A percentile compares a stretch with the other conserved stretches of the same genome.
These are phyloP conservation scores for Skeletonema grethae DNA, from an alignment of 108 stramenopile species.

Conservation along the genomic window DNA sequence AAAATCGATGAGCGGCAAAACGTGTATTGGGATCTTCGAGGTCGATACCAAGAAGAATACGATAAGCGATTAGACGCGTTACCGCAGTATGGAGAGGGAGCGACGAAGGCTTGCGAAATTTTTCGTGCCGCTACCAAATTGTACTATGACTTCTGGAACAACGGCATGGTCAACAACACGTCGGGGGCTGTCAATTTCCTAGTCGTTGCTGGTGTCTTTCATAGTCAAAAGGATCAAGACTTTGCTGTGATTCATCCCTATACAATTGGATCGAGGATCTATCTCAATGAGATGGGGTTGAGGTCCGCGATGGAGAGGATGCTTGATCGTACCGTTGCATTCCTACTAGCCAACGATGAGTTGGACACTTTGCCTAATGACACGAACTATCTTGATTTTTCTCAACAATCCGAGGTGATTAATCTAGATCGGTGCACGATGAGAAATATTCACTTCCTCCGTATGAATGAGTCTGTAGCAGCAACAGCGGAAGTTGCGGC, in stretches of 20 bases:
- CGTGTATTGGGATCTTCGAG: constrained; percentile 12
- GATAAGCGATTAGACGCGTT: constrained; percentile 1
- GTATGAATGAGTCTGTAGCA: constrained; percentile 6
- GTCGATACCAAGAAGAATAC: constrained; percentile 9
- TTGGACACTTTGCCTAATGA: not conserved
- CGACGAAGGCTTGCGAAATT: constrained; percentile 15
- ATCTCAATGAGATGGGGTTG: not conserved
- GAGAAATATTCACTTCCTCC: not conserved
- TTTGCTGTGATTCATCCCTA: constrained; percentile 19
- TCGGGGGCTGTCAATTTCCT: constrained; percentile 14
- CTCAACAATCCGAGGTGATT: not conserved
- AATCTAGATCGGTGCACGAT: constrained; percentile 10
- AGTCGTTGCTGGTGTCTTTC: not conserved
- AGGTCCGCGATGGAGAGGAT: constrained; percentile 5
- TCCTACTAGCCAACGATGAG: not conserved
- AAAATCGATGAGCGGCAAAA: not conserved
- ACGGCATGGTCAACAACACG: constrained; percentile 28
- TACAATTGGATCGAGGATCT: constrained; percentile 7
- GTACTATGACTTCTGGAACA: constrained; percentile 21
- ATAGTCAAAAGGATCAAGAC: not conserved
- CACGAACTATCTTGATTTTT: constrained; percentile 4
- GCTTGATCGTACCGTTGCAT: constrained; percentile 13
- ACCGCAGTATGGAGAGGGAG: constrained; percentile 4
- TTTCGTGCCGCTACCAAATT: constrained; percentile 25
- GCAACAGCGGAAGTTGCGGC: not conserved